A percentile compares a stretch with the other conserved stretches of the same genome.
Conservation (phyloP, 257 asterid genomes). For the Avicennia marina region DNA sequence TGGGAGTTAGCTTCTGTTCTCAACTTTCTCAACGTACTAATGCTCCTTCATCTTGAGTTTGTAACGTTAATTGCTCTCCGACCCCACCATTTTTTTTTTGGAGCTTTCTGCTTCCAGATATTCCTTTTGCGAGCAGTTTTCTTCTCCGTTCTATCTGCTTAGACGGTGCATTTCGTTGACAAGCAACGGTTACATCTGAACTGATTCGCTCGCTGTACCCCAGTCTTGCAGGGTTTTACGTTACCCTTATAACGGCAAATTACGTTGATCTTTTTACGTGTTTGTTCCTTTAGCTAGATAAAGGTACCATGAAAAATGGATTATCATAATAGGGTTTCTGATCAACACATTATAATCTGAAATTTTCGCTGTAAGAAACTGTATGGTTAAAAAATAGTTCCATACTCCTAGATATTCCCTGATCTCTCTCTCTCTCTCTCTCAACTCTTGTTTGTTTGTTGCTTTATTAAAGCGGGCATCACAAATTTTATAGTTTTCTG, state of each 20-base stretch:
- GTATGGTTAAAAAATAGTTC: too few species aligned
- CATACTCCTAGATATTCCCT: too few species aligned
- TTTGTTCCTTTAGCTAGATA: not conserved
- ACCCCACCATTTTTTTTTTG: not conserved
- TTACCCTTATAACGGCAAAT: not conserved
- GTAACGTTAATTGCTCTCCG: not conserved
- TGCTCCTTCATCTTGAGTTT: not conserved
- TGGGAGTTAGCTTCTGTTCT: conserved; percentile 96
- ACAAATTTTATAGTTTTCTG: not conserved
- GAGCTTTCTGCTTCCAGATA: not conserved
- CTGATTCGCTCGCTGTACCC: too few species aligned
- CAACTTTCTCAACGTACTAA: conserved; percentile 64
- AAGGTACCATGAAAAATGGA: not conserved
- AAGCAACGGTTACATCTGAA: too few species aligned
- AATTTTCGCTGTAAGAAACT: too few species aligned
- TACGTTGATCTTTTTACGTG: not conserved
- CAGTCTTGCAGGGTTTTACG: too few species aligned
- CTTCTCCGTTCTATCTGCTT: not conserved
- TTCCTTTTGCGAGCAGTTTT: not conserved
- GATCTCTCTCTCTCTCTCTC: too few species aligned
- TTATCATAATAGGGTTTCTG: too few species aligned
- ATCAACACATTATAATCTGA: too few species aligned
- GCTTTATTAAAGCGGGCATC: not conserved
- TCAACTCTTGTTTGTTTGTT: not conserved
- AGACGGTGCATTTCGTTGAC: too few species aligned